phyloP scores from a whole-genome alignment of 2,329 filamentous ascomycete species.

The Aspergillus ochraceoroseus region DNA sequence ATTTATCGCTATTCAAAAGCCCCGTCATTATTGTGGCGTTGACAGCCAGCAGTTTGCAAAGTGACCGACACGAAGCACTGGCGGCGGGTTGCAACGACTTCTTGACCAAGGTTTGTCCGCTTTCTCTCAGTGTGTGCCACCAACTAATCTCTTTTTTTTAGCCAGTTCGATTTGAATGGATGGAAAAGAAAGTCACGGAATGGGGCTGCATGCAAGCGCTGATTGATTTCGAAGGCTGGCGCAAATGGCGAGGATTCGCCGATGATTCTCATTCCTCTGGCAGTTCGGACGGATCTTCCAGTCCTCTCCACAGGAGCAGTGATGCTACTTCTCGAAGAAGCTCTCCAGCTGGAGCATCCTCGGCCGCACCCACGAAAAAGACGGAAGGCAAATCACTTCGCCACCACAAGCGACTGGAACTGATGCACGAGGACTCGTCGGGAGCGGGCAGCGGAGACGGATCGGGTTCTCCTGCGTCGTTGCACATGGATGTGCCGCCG shows the following conservation, averaged over 20 bases:
- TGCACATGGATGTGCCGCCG: slow-evolving; percentile 8
- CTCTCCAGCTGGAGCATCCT: slow-evolving; percentile 4
- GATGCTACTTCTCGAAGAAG: slow-evolving; percentile 9
- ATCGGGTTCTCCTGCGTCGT: slow-evolving; percentile 23
- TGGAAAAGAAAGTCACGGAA: slow-evolving; percentile 96
- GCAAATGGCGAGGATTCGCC: slow-evolving; percentile 86
- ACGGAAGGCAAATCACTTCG: slow-evolving; percentile 9
- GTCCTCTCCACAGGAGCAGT: slow-evolving; percentile 28
- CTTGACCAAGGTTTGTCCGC: slow-evolving; percentile 73
- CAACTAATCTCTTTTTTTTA: too few species aligned
- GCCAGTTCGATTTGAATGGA: slow-evolving; percentile 97
- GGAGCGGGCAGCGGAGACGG: slow-evolving; percentile 30
- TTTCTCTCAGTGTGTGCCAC: slow-evolving; percentile 5
- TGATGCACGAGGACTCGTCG: slow-evolving; percentile 26
- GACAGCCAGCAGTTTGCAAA: slow-evolving; percentile 89
- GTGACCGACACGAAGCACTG: slow-evolving; percentile 88
- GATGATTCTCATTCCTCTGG: slow-evolving; percentile 26
- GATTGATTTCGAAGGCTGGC: slow-evolving; percentile 97
- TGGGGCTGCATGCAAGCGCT: slow-evolving; percentile 99
- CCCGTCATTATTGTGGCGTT: slow-evolving; percentile 97
- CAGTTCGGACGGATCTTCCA: slow-evolving; percentile 21
- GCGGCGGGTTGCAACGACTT: slow-evolving; percentile 98
- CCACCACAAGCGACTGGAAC: slow-evolving; percentile 13
- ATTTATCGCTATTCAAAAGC: slow-evolving; percentile 70
- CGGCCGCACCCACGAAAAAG: slow-evolving; percentile 7